phyloP scores from a whole-genome alignment of 805 yeast species.

The Diddensiella caesifluorescens region DNA sequence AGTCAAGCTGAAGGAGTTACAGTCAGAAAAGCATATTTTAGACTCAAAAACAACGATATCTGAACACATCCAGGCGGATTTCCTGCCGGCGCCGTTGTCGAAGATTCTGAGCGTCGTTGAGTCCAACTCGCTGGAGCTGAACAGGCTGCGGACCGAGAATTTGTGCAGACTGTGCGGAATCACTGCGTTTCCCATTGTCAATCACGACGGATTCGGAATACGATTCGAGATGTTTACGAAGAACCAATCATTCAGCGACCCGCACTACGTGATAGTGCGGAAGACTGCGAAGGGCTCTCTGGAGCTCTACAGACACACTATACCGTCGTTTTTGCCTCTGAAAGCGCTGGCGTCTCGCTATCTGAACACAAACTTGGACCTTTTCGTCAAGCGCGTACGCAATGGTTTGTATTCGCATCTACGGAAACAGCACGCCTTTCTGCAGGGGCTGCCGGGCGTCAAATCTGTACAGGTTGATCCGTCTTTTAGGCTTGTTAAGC shows the following conservation, averaged over 20 bases:
- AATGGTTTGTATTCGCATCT: constrained; percentile 62
- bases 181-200: constrained; percentile 18
- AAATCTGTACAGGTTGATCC: constrained; percentile 15
- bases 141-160: constrained; percentile 13
- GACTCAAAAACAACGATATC: background rate
- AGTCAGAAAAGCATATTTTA: constrained; percentile 1
- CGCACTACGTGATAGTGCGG: constrained; percentile 21
- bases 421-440: constrained; percentile 63
- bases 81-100: background rate
- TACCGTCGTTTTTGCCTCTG: constrained; percentile 19
- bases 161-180: constrained; percentile 20
- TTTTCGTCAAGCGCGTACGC: constrained; percentile 17
- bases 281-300: constrained; percentile 9
- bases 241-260: constrained; percentile 11
- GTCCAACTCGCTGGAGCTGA: background rate
- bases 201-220: constrained; percentile 19
- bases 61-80: background rate
- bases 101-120: constrained; percentile 1
- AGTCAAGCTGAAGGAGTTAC: background rate
- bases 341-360: constrained; percentile 9
- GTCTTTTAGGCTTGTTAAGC: constrained; percentile 15
- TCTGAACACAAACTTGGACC: constrained; percentile 12
- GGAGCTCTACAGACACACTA: constrained; percentile 16
- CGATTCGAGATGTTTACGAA: constrained; percentile 18
- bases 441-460: constrained; percentile 53